Base-by-base conservation (phyloP, 139 green algal genomes). In the Tetradesmus lagerheimii region DNA sequence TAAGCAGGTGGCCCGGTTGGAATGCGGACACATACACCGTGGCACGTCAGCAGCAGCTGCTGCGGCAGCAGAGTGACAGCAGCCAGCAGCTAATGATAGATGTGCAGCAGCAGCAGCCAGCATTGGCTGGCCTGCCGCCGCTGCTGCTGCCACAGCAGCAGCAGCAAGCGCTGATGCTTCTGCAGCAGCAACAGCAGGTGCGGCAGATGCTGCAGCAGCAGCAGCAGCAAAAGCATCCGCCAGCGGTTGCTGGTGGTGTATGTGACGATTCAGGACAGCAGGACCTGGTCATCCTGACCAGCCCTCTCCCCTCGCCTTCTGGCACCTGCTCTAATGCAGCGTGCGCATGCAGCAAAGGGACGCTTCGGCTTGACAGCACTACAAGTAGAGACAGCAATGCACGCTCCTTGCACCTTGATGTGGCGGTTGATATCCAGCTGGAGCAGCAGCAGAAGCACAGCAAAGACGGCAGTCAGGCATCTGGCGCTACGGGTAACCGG, bases 1-100 rank as follows among this genome's bases (percentile, higher is more conserved):
- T 79, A n/a, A 41, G 31, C 71, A 79, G 27, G n/a, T 79, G 71
- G 71, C 71, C 71, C 18, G 71, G 71, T 11, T 79, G 71, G 71
- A 79, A 15, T 79, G 71, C 71, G 20, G 71, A 78, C n/a, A 78
- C 71, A 2, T 79, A 41, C 71, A 39, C 31, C 27, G 14, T 79
- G 12, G 31, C 31, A 20, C 71, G 31, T n/a, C 71, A 79, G 71
- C 71, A 41, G 71, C 71, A 79, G 71, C 71, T 79, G 31, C 71
- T 79, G 71, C 71, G 15, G 29, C 71, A 41, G 31, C n/a, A 41
- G 1, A 79, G 71, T 29, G 6, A 39, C n/a, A 79, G 71, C 57
- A 71, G 57, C 57, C 57, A 71, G 57, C 57, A 71, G 57, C 57
- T 71, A 23, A n/a, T 71, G 20, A n/a, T 31, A 23, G 57, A n/a